Conservation (phyloP, 1,284 basidiomycete species). For the Cutaneotrichosporon spelunceum region DNA sequence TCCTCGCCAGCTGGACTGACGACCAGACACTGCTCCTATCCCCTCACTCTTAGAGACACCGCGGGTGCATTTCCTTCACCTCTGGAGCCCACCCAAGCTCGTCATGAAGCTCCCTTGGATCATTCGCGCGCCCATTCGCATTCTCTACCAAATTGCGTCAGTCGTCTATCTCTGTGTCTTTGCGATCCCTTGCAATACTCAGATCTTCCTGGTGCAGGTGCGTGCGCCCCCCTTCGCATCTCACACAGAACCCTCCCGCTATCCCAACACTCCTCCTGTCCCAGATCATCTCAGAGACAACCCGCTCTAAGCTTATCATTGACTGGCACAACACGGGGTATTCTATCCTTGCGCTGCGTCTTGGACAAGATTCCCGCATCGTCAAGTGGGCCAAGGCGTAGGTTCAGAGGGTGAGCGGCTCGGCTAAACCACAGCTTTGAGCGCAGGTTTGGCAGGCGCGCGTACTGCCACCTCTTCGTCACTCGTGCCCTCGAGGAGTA, state of each 20-base stretch:
- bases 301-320: conserved; percentile 81
- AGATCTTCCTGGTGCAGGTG: conserved; percentile 87
- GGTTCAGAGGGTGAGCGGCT: conserved; percentile 23
- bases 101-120: conserved; percentile 65
- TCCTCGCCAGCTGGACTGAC: not conserved
- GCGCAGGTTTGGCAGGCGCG: conserved; percentile 67
- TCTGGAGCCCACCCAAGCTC: conserved; percentile 63
- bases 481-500: conserved; percentile 78
- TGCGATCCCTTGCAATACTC: conserved; percentile 65
- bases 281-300: conserved; percentile 65
- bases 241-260: conserved; percentile 82
- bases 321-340: conserved; percentile 99
- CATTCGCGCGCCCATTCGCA: conserved; percentile 73
- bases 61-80: conserved; percentile 63
- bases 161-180: conserved; percentile 62
- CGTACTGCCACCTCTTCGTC: conserved; percentile 91
- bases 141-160: conserved; percentile 64
- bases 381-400: conserved; percentile 73
- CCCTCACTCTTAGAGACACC: conserved; percentile 64
- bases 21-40: conserved; percentile 69
- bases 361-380: conserved; percentile 65
- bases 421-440: conserved; percentile 64
- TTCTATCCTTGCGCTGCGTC: conserved; percentile 80
- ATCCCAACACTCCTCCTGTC: conserved; percentile 89
- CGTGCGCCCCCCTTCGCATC: conserved; percentile 30